Base-by-base conservation (phyloP, 805 yeast species). In the Metschnikowia arizonensis region DNA sequence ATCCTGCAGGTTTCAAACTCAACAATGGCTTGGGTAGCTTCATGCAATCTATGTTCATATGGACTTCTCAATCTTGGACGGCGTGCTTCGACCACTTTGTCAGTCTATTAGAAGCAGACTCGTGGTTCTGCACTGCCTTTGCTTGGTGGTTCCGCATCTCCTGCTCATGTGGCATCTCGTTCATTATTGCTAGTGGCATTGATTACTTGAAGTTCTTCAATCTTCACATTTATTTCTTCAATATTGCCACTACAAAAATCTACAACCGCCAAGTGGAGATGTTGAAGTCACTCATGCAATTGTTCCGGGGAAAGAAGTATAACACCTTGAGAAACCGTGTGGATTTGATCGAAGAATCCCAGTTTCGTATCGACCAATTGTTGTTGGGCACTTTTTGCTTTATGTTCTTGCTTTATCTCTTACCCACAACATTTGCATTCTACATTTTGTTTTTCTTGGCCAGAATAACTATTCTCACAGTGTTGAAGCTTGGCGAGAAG, bases 1-100 rank as follows among this genome's bases (percentile, higher is more conserved):
- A 90, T 57, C 99, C 99, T 0, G 96, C 91, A 12, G 99, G 99
- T 3, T 81, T 93, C 56, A 93, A 93, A 59, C 76, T 93, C 42
- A 93, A 93, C 62, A 83, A 81, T 48, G 97, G 89, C 57, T 71
- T 93, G 15, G 87, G 97, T 0, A 74, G 71, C 12, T 95, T 93
- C 57, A 74, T 91, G 60, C 96, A 96, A 29, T 95, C 88, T 46
- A 65, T 93, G 39, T 84, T 87, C 54, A 60, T 85, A 8, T 91
- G 97, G 97, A 85, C 89, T 10, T 73, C 90, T 23, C 78, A 78
- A 36, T 78, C 84, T 49, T 87, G 96, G 83, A 58, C 60, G 42
- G 44, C 44, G 19, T 34, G 56, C 2, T 46, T 50, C 33, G 48
- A 31, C 18, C 42, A 30, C n/a, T 25, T 38, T 15, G 21, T 50